These are phyloP conservation scores for Malbranchea zuffiana DNA, from an alignment of 2,329 filamentous ascomycete species.

Conservation along the genomic window DNA sequence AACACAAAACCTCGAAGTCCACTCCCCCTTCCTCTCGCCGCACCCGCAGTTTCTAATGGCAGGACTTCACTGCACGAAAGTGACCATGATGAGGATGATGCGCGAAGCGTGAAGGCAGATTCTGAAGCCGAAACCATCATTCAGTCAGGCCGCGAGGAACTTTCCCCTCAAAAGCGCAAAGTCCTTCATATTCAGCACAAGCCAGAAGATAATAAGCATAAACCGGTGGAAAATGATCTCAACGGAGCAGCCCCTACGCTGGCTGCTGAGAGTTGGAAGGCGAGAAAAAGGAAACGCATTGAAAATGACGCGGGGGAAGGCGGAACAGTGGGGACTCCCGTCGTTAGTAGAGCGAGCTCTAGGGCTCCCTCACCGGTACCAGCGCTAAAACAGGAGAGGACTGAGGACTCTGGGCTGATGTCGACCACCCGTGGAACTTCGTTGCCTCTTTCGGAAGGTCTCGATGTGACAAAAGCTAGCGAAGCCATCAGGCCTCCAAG, in stretches of 20 bases:
- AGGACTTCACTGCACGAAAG: too few relatives aligned
- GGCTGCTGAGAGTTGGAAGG: conserved; percentile 19
- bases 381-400: conserved; percentile 29
- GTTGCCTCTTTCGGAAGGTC: conserved; percentile 13
- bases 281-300: conserved; percentile 24
- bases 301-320: conserved; percentile 21
- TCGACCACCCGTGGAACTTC: conserved; percentile 18
- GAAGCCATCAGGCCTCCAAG: conserved; percentile 5
- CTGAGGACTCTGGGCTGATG: conserved; percentile 23
- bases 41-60: conserved; percentile 10
- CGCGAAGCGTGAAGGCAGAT: conserved; percentile 32
- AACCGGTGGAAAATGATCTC: conserved; percentile 21
- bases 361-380: conserved; percentile 21
- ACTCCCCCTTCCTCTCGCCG: conserved; percentile 4
- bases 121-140: conserved; percentile 42
- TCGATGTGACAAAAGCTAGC: conserved; percentile 16
- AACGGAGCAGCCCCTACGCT: conserved; percentile 11
- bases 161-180: conserved; percentile 39
- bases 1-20: conserved; percentile 3
- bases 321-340: conserved; percentile 18
- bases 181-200: conserved; percentile 31
- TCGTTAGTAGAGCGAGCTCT: conserved; percentile 19
- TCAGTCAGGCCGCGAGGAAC: conserved; percentile 36
- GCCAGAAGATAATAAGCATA: conserved; percentile 9
- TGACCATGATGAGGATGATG: conserved; percentile 20